Base-by-base conservation (phyloP, 768 basidiomycete species). In the Lanmaoa pseudosensibilis region DNA sequence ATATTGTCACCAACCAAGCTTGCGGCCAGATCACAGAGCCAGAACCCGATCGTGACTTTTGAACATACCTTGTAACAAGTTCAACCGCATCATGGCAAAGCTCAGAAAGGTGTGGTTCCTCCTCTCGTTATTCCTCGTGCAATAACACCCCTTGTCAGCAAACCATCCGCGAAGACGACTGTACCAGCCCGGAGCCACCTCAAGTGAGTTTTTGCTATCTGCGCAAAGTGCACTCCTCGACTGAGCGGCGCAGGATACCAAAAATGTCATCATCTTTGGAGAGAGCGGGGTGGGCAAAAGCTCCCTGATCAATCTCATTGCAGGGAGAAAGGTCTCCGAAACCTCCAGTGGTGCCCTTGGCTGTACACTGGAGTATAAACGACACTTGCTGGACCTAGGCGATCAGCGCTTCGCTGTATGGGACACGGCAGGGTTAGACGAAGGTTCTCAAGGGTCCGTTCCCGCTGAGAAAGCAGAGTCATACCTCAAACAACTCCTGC, bases 231-330 rank as follows among this genome's bases (percentile, higher is more conserved):
- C 38, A 41, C n/a, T 40, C 19, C 34, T 46, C 10, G 34, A 52
- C 58, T 36, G 38, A 55, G 16, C 46, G 19, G 9, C 40, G 15
- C 46, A 68, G 69, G 57, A 57, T 11, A 32, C 16, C 30, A 69
- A 57, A 33, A 80, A 78, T 39, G 44, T 79, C 32, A 55, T 80
- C 18, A 25, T 79, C 33, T 80, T 79, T 51, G 78, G 79, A 18
- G 77, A 78, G 50, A 68, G 70, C 2, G 77, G 79, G 16, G 55
- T 71, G 49, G 73, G 75, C 18, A 80, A 80, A 57, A 80, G 78
- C 56, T 77, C 76, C 13, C 56, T 80, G n/a, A 65, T 80, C 55
- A 80, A 79, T 56, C 67, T 80, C 65, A 55, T 80, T 19, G 66
- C 64, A 3, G 70, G 68, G 11, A 7, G 38, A 7, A 60, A 60